Evolutionary conservation across 805 yeast genomes (phyloP), one percentile per base, ranked within the genome.

Genomic region (Kazachstania bromeliacearum): DNA sequence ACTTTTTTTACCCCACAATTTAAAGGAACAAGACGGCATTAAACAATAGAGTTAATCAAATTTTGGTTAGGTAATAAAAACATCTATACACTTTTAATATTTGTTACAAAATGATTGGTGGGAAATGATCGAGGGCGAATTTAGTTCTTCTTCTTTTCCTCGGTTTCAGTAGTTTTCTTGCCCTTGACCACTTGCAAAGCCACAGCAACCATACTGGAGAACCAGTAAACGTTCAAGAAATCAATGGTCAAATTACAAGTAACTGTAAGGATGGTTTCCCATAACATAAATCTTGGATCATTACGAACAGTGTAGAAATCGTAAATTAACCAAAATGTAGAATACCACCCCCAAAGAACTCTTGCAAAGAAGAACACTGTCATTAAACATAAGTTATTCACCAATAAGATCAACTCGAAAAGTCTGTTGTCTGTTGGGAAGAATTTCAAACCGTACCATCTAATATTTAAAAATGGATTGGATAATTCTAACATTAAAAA

Each of bases 391-490:
- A 36, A 22, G 30, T 36, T 36, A 13, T 36, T 36, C 18, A 33
- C 7, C 5, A 33, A 22, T 77, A 63, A 25, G 68, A 60, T 1
- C 87, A 20, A 81, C 64, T 48, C 69, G 2, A 94, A 89, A 12
- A 48, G 1, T 12, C 37, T 43, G 8, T 39, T 47, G n/a, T 43
- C 39, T 10, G 31, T 32, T 17, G 53, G 53, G 21, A 46, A 37
- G 31, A 45, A 57, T 34, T 57, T 52, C 31, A 47, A 42, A 14
- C 84, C 77, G 57, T 81, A 85, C 95, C 95, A 87, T 60, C 89
- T 78, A 47, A 83, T 54, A 59, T 87, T 88, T 43, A 87, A 84
- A 58, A 85, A 85, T 10, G 96, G 95, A 12, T 95, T 84, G 28
- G 92, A 79, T 38, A 80, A 67, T 63, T 87, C 96, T 60, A 82